Base-by-base conservation (phyloP, 306 rosid genomes). In the Quercus suber region DNA sequence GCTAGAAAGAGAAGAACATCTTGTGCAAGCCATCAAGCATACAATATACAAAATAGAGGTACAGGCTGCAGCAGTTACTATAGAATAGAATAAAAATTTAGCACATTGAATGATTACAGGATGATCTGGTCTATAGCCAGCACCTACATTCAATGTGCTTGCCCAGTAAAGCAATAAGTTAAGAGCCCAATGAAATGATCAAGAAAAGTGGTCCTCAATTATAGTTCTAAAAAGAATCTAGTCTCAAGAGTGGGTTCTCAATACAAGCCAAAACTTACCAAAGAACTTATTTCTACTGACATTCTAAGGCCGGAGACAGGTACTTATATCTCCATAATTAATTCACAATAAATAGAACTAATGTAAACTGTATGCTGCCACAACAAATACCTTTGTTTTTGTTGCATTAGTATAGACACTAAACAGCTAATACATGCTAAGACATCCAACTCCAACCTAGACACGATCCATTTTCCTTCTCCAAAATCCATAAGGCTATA, bases 1-100 rank as follows among this genome's bases (percentile, higher is more conserved):
- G 77, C 80, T 89, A 80, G 93, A 91, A 78, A 90, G 87, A 86
- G 98, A 91, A 25, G 95, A 93, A 57, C 92, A 93, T 81, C 93
- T 93, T 77, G 35, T 31, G 35, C 35, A 31, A 31, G 35, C 35
- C 35, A 31, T 31, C 35, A 4, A 31, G 35, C 35, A 31, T 31
- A 31, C 5, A 31, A 31, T 4, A 31, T 0, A 4, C 35, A 31
- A 4, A 31, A 31, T 31, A 31, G 35, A 31, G 6, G 35, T 31
- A 31, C 35, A 31, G 35, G 35, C 35, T 31, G 35, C 5, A 31
- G 35, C 35, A 31, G 5, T 31, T 31, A 31, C 5, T 4, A 31
- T 31, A 31, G 35, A 31, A 31, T 31, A 31, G 35, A 31, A 31
- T 31, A 31, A 31, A 31, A 31, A 31, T 31, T 31, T 31, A 31